Evolutionary conservation across 1,139 yeast species (phyloP).

Genomic region (Suhomyces chickasaworum): DNA sequence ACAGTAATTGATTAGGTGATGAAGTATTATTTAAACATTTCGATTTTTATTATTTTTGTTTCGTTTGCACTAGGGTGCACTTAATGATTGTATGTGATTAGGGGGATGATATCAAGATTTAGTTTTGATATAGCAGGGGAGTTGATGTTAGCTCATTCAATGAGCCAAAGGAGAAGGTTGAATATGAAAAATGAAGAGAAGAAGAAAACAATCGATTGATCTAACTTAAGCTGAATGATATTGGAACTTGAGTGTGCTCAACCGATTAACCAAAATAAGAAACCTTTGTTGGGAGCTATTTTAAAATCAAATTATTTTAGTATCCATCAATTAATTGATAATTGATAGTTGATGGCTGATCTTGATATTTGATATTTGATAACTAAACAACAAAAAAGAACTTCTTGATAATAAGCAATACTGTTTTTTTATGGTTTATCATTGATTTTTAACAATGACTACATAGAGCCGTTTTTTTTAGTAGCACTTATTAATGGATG

Average conservation of each 20-base stretch:
- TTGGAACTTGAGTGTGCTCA: neutral
- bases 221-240: neutral
- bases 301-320: no score
- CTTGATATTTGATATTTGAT: no score
- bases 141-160: neutral
- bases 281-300: neutral
- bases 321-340: no score
- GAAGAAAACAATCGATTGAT: neutral
- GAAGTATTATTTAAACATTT: neutral
- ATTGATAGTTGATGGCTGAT: no score
- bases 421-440: neutral
- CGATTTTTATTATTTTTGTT: neutral
- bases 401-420: neutral
- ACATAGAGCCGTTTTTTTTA: neutral
- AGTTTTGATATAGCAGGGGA: neutral
- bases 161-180: neutral
- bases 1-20: slow-evolving; percentile 4
- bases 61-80: slow-evolving; percentile 1
- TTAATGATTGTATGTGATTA: slow-evolving; percentile 3
- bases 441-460: neutral
- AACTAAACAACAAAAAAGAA: neutral
- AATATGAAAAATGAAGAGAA: neutral
- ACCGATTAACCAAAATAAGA: neutral
- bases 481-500: neutral
- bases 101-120: neutral